Conservation (phyloP, 192 early-diverging fungal genomes). For the Mortierella antarctica region DNA sequence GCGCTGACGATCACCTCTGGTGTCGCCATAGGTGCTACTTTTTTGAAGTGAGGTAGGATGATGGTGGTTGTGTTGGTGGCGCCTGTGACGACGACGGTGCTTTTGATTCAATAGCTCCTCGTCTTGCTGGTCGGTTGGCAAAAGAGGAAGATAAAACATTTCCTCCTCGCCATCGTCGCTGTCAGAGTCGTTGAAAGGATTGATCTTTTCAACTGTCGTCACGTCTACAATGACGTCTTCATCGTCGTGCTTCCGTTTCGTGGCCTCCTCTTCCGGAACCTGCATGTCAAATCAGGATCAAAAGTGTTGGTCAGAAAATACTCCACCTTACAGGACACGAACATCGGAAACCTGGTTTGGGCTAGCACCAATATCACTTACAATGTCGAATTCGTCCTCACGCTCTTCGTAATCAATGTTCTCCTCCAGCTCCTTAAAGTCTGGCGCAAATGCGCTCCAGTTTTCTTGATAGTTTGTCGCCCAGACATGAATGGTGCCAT, state of each 20-base stretch:
- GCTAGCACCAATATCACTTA: constrained; percentile 16
- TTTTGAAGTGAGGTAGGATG: too few relatives aligned
- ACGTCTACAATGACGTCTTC: constrained; percentile 63
- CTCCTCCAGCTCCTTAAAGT: constrained; percentile 92
- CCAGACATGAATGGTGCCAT: constrained; percentile 93
- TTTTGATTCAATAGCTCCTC: constrained; percentile 25
- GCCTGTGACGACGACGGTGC: constrained; percentile 16
- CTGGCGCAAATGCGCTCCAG: constrained; percentile 95
- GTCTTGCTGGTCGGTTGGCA: constrained; percentile 43
- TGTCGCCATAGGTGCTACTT: too few relatives aligned
- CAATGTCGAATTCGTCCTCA: constrained; percentile 94
- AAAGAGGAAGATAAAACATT: constrained; percentile 58
- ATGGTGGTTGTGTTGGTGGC: neutral
- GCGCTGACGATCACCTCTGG: constrained; percentile 2
- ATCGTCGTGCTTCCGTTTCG: constrained; percentile 55
- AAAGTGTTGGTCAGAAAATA: neutral
- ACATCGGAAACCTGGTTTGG: neutral
- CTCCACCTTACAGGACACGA: neutral
- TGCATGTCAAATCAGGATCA: neutral
- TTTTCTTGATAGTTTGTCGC: constrained; percentile 80
- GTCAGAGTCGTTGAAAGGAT: constrained; percentile 61
- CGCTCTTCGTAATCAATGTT: constrained; percentile 94
- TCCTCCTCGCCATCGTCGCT: constrained; percentile 59
- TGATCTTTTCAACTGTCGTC: constrained; percentile 58
- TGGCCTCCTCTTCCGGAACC: constrained; percentile 56